Evolutionary conservation across 306 rosid genomes (phyloP).

Genomic region (Prunus armeniaca): DNA sequence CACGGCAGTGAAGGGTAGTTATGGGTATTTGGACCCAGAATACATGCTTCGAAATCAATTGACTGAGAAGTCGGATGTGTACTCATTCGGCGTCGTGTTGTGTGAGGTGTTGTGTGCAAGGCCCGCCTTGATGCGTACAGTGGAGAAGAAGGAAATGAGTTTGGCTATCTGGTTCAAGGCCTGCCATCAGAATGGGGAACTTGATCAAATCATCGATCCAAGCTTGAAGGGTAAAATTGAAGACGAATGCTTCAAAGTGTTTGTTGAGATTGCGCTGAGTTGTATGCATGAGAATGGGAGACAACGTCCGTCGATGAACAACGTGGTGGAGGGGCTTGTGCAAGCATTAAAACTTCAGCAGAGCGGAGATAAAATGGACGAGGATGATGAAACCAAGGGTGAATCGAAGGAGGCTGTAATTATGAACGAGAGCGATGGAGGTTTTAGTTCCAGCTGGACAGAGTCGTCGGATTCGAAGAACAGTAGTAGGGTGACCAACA

Average conservation of each 20-base stretch:
- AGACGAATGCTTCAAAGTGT: background rate
- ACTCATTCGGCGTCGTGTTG: constrained; percentile 25
- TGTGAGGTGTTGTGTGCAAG: constrained; percentile 15
- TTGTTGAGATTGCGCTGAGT: background rate
- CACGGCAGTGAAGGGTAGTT: constrained; percentile 16
- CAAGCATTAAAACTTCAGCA: constrained; percentile 12
- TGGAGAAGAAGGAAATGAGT: constrained; percentile 8
- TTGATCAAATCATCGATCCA: constrained; percentile 15
- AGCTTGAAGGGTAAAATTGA: constrained; percentile 5
- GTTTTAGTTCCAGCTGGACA: background rate
- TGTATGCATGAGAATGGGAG: background rate
- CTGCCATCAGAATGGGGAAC: background rate
- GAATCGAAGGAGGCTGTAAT: background rate
- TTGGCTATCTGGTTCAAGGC: background rate
- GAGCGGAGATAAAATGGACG: too few species aligned
- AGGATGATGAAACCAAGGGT: background rate
- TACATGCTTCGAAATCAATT: constrained; percentile 2
- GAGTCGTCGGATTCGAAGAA: background rate
- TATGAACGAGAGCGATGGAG: background rate
- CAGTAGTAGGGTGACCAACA: background rate
- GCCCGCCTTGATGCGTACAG: background rate
- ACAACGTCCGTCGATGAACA: constrained; percentile 14
- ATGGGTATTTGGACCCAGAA: constrained; percentile 26
- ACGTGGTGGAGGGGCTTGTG: constrained; percentile 8
- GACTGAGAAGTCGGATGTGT: constrained; percentile 26